phyloP scores from a whole-genome alignment of 2,329 filamentous ascomycete genomes.

The Drechslerella coelobrocha region DNA sequence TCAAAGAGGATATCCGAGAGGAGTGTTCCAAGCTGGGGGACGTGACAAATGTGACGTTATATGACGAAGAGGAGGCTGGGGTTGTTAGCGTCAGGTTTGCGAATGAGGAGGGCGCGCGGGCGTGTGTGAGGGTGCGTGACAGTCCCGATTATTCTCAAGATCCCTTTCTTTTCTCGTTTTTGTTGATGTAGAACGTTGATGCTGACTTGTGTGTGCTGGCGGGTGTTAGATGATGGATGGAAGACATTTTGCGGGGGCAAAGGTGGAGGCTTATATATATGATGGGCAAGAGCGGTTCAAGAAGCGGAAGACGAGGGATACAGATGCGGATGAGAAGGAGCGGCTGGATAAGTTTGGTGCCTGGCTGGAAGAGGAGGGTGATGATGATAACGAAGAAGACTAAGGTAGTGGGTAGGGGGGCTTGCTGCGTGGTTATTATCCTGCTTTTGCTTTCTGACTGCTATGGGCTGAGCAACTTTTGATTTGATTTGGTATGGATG shows the following conservation, averaged over 20 bases:
- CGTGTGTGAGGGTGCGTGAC: constrained; percentile 66
- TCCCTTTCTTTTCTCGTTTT: not conserved
- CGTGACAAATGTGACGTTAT: constrained; percentile 90
- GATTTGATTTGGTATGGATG: not conserved
- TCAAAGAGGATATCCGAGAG: constrained; percentile 91
- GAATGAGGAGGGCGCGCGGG: constrained; percentile 72
- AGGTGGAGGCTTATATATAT: constrained; percentile 74
- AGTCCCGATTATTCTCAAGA: too few relatives aligned
- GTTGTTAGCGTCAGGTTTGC: constrained; percentile 84
- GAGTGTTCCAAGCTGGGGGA: constrained; percentile 85
- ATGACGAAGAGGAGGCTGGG: constrained; percentile 82
- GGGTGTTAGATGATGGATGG: constrained; percentile 72
- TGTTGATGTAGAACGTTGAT: not conserved
- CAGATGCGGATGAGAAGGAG: constrained; percentile 60
- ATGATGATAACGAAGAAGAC: not conserved
- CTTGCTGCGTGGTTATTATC: too few relatives aligned
- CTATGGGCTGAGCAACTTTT: too few relatives aligned
- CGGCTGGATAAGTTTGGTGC: constrained; percentile 55
- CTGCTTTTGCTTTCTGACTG: too few relatives aligned
- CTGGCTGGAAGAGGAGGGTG: constrained; percentile 54
- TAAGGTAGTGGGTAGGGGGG: not conserved
- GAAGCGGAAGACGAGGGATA: constrained; percentile 64
- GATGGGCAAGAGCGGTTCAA: constrained; percentile 75
- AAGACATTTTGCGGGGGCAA: constrained; percentile 75
- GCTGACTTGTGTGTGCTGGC: constrained; percentile 3